Base-by-base conservation (phyloP, 768 basidiomycete species). In the Hemileccinum impolitum region DNA sequence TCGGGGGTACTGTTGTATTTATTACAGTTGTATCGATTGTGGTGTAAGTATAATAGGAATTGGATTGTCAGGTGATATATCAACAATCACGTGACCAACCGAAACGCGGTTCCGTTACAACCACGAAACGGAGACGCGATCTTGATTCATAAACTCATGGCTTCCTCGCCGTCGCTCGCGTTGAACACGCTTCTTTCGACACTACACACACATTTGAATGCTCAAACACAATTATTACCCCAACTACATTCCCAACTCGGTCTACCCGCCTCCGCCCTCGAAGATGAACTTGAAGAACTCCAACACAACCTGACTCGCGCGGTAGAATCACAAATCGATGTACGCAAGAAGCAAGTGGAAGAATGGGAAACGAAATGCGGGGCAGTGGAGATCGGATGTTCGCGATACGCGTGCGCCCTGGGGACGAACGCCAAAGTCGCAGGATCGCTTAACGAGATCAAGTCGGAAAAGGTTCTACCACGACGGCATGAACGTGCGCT, bases 191-290 rank as follows among this genome's bases (percentile, higher is more conserved):
- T 92, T 14, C 75, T 93, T 9, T 81, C 87, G 63, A 85, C 88
- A 18, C 67, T 94, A 23, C 87, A 91, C 55, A 76, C 82, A 3
- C 86, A 89, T 64, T 72, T 93, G 6, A 86, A 87, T 65, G 70
- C 83, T 2, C 91, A 94, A 68, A 90, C 89, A 0, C 84, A 87
- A 53, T 75, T 90, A 28, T 73, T 95, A 2, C 90, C 90, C 14
- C 82, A 84, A 7, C 74, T 95, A 4, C 91, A 94, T 67, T 75
- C 80, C 1, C 90, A 90, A 60, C 86, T 95, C 14, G 91, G 90
- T 28, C 76, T 94, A 13, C 90, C 92, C 9, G 68, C 81, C 23
- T 81, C 83, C 11, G 85, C 90, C 0, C 79, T 94, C 37, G 82
- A 89, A 63, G 85, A 90, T 64, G 93, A 96, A 51, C 75, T 94